Base-by-base conservation (phyloP, 768 basidiomycete genomes). In the Russula emetica region DNA sequence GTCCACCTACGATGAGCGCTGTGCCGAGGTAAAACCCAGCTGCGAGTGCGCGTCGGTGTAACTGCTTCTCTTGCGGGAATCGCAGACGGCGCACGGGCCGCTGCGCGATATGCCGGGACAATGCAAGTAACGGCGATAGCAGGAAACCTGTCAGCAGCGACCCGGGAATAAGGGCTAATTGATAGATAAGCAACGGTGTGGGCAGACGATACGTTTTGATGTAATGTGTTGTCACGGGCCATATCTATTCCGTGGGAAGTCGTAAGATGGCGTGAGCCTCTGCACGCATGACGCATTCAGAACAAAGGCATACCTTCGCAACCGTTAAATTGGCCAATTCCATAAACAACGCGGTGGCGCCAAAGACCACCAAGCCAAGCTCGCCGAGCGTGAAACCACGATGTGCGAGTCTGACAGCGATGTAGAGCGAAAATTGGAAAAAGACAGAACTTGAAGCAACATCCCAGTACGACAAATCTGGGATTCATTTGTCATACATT, bases 381-480 rank as follows among this genome's bases (percentile, higher is more conserved):
- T 99, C 97, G 36, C 97, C 97, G 1, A 99, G 82, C 0, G 95
- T 98, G 75, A 98, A 95, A 13, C 91, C 92, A n/a, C 90, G 84
- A 70, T 97, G 90, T 5, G 94, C 95, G 50, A 99, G 80, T 26
- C 97, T 84, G 47, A 97, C 81, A 47, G 90, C 90, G 53, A 90
- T 80, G 74, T 98, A 99, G 52, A 98, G 78, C 56, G 92, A 85
- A 71, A 94, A 88, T 72, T 98, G 97, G 73, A 89, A 97, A 76
- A 95, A 93, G 49, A 90, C 71, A 2, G 92, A 85, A 40, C 83
- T 82, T 26, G 88, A 76, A 16, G 82, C 75, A 60, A 91, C 79
- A 70, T 98, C 95, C 61, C 90, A 84, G 66, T 82, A 80, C 64
- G 82, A 87, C 71, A 95, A 78, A 74, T 92, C 94, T 96, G 70